Conservation (phyloP, 177 flowering plant genomes). For the Telopea speciosissima region DNA sequence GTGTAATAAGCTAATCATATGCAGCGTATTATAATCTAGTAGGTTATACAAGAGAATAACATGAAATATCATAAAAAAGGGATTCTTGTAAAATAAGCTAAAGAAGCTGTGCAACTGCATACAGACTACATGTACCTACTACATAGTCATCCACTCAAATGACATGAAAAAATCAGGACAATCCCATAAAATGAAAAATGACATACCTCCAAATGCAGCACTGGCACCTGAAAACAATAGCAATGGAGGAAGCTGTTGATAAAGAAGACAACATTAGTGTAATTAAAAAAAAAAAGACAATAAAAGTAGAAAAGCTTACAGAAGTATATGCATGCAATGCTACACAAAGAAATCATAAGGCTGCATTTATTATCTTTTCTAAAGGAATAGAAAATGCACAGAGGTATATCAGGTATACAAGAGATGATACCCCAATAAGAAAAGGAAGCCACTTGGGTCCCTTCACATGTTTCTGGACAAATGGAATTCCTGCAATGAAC, state of each 20-base stretch:
- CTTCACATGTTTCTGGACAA: conserved; percentile 58
- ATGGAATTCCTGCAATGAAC: conserved; percentile 59
- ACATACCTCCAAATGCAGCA: conserved; percentile 83
- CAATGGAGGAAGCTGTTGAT: conserved; percentile 61
- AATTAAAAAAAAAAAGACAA: background rate
- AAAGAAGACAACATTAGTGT: conserved; percentile 13
- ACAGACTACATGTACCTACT: too few species aligned
- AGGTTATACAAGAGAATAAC: too few species aligned
- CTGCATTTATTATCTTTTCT: background rate
- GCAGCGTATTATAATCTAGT: too few species aligned
- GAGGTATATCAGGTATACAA: background rate
- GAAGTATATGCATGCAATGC: background rate
- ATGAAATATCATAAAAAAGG: too few species aligned
- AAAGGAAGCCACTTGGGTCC: conserved; percentile 92
- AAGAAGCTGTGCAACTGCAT: too few species aligned
- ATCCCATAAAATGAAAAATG: background rate
- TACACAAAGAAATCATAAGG: background rate
- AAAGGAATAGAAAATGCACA: background rate
- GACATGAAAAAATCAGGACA: too few species aligned
- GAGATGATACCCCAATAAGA: conserved; percentile 56
- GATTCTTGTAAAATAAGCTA: too few species aligned
- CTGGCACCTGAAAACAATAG: conserved; percentile 61
- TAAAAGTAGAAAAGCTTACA: background rate
- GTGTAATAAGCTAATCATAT: too few species aligned
- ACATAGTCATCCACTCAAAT: too few species aligned